Evolutionary conservation across 2,329 filamentous ascomycete species (phyloP), one percentile per base, ranked within the genome.

Genomic region (Sporothrix phasma): DNA sequence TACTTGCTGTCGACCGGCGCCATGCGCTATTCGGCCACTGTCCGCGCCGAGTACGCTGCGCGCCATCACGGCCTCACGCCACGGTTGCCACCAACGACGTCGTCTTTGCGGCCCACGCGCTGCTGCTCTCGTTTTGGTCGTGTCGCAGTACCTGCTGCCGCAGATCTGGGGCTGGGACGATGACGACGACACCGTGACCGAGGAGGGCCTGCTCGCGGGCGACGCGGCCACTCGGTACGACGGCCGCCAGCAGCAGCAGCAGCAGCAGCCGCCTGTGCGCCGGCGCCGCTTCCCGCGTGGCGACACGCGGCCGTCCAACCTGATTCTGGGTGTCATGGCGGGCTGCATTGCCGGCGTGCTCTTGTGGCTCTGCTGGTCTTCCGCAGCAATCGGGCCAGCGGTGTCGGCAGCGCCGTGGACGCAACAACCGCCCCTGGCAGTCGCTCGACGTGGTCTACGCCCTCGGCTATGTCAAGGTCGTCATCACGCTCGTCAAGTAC

Each of bases 11-110:
- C 88, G 68, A 95, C 89, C 58, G 74, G 80, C 8, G 80, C 85
- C 1, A 90, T 97, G 71, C 85, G 93, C 69, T 95, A 86, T 76
- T 95, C 91, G 19, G 81, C 89, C 1, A 76, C 84, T 15, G 88
- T 97, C 64, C 88, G 89, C 62, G 74, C 78, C 41, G 90, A 97
- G 74, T 99, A 99, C 78, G 92, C 91, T 24, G 81, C 83, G 19
- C 86, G 94, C 66, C 85, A 97, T 74, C 75, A 82, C 53, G 85
- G 87, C 4, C 86, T 90, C 7, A 84, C 88, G 49, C 91, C 3
- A 94, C 92, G 0, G 92, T 96, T 34, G 85, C 88, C 63, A 84
- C 90, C 76, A 97, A 97, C 76, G 94, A 99, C 76, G 82, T 97
- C 65, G 84, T 86, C 15, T 97, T 97, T 74, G 92, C 92, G 17